phyloP scores from a whole-genome alignment of 2,329 filamentous ascomycete genomes.

The Aspergillus calidoustus region DNA sequence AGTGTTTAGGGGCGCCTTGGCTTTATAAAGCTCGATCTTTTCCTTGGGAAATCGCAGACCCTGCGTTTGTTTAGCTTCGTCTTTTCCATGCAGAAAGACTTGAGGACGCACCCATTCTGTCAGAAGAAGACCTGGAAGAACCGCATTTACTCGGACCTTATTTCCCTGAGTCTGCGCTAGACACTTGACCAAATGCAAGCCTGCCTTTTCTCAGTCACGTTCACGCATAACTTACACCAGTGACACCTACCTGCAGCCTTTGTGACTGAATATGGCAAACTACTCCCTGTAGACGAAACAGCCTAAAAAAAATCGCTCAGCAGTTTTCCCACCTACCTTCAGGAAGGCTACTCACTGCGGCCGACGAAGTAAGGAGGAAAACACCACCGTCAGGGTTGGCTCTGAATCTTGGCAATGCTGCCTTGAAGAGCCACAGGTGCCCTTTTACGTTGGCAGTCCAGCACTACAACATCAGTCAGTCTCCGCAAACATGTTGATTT shows the following conservation, averaged over 20 bases:
- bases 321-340: slow-evolving; percentile 16
- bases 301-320: slow-evolving; percentile 41
- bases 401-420: slow-evolving; percentile 63
- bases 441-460: slow-evolving; percentile 67
- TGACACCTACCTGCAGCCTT: slow-evolving; percentile 67
- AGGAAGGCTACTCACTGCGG: slow-evolving; percentile 52
- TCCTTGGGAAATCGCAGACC: slow-evolving; percentile 64
- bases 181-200: slow-evolving; percentile 69
- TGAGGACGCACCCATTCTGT: slow-evolving; percentile 65
- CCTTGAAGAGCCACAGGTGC: slow-evolving; percentile 58
- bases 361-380: slow-evolving; percentile 66
- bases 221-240: slow-evolving; percentile 16
- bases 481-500: neutral
- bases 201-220: slow-evolving; percentile 32
- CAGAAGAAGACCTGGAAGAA: slow-evolving; percentile 66
- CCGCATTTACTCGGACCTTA: slow-evolving; percentile 67
- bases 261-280: slow-evolving; percentile 74
- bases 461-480: slow-evolving; percentile 47
- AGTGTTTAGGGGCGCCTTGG: slow-evolving; percentile 64
- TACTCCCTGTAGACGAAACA: slow-evolving; percentile 56
- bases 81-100: neutral
- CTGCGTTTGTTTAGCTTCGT: slow-evolving; percentile 33
- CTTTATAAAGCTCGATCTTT: slow-evolving; percentile 56
- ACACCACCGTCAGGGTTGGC: slow-evolving; percentile 66
- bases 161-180: slow-evolving; percentile 65